A percentile compares a stretch with the other conserved stretches of the same genome.
phyloP scores from a whole-genome alignment of 495 filamentous ascomycete species.

The Chaetomium cochliodes region DNA sequence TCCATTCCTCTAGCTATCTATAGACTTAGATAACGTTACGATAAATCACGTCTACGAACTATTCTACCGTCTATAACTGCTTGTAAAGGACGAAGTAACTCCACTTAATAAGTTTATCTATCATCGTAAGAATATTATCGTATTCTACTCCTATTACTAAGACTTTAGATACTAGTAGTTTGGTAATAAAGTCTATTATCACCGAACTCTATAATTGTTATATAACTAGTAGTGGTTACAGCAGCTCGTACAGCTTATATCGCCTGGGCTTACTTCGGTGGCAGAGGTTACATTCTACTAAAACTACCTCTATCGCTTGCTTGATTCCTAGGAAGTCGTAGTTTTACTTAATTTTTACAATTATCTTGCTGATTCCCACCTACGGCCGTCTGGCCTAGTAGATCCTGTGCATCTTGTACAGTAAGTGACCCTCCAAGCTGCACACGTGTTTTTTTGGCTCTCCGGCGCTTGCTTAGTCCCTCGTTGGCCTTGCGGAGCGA shows the following conservation, averaged over 20 bases:
- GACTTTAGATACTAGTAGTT: no score
- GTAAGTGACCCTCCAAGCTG: conserved; percentile 21
- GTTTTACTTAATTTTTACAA: no score
- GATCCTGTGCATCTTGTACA: conserved; percentile 14
- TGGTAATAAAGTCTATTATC: no score
- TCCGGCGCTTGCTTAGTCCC: conserved; percentile 15
- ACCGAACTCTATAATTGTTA: no score
- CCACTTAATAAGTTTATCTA: background rate
- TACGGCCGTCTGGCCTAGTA: conserved; percentile 12
- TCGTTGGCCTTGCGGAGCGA: background rate
- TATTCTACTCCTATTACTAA: no score
- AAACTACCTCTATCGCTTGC: no score
- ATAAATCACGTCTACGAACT: background rate
- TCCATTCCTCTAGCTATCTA: background rate
- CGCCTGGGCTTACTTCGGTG: no score
- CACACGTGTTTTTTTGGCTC: conserved; percentile 20
- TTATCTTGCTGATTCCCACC: no score
- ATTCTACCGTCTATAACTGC: background rate
- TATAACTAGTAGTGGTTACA: background rate
- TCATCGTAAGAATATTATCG: background rate
- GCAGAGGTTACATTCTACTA: no score
- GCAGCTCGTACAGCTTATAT: no score
- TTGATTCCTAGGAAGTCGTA: no score
- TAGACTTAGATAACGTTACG: background rate
- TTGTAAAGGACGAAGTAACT: background rate